These are phyloP conservation scores for Beauveria brongniartii DNA, from an alignment of 2,329 filamentous ascomycete species.

Conservation along the genomic window DNA sequence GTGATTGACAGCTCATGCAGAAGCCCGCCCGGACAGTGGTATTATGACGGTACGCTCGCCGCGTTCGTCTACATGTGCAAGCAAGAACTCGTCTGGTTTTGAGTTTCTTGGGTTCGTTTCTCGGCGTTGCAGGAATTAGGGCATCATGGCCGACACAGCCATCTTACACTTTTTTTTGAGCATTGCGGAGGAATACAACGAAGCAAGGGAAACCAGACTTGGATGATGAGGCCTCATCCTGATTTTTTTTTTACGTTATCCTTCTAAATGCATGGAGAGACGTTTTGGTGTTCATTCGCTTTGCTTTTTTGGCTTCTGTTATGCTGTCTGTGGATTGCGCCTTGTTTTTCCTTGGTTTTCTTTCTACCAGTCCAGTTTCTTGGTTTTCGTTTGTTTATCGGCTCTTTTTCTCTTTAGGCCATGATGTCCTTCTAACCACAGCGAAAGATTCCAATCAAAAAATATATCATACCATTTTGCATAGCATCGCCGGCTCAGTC, in stretches of 20 bases:
- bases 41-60: no score
- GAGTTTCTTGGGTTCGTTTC: neutral
- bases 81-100: neutral
- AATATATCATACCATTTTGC: slow-evolving; percentile 3
- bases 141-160: neutral
- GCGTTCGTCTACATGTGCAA: neutral
- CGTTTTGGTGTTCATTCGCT: neutral
- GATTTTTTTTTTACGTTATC: neutral
- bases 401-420: neutral
- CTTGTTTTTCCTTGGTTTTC: neutral
- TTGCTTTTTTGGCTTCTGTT: neutral
- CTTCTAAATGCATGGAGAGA: neutral
- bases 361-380: neutral
- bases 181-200: neutral
- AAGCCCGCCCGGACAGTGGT: no score
- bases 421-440: slow-evolving; percentile 1
- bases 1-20: no score
- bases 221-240: neutral
- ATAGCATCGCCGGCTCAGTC: neutral
- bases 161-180: neutral
- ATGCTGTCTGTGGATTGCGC: neutral
- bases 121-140: neutral
- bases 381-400: neutral
- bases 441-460: slow-evolving; percentile 6
- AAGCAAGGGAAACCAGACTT: neutral